Percentiles rank a stretch among this genome's conserved stretches.
Evolutionary conservation across 371 early-diverging fungal genomes (phyloP).

Genomic region (Syncephalastrum monosporum): DNA sequence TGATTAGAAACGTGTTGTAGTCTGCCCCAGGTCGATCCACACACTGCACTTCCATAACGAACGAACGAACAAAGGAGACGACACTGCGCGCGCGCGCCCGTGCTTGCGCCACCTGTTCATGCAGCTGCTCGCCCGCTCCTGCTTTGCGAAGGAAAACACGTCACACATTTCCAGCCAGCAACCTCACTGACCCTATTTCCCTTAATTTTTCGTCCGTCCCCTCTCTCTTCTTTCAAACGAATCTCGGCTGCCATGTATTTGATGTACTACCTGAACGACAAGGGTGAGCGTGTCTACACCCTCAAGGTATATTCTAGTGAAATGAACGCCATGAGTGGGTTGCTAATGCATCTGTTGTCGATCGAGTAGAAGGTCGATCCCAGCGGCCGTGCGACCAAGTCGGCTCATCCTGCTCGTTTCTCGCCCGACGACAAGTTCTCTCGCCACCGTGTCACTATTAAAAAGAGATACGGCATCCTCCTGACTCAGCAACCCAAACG

Average conservation of each 20-base stretch:
- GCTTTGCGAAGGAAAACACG: too few relatives aligned
- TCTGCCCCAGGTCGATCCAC: slow-evolving; percentile 24
- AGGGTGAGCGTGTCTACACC: slow-evolving; percentile 95
- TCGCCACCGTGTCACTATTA: slow-evolving; percentile 96
- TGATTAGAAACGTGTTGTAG: slow-evolving; percentile 37
- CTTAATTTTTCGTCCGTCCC: not conserved
- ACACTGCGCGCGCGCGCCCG: too few relatives aligned
- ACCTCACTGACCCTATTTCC: too few relatives aligned
- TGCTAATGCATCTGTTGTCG: not conserved
- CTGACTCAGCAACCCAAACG: slow-evolving; percentile 70
- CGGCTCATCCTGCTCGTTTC: slow-evolving; percentile 97
- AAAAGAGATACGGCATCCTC: slow-evolving; percentile 91
- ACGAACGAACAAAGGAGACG: too few relatives aligned
- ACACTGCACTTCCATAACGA: slow-evolving; percentile 23
- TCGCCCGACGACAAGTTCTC: slow-evolving; percentile 99
- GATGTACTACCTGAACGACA: slow-evolving; percentile 83
- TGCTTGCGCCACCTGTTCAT: too few relatives aligned
- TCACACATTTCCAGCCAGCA: too few relatives aligned
- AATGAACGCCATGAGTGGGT: not conserved
- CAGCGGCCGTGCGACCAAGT: slow-evolving; percentile 82
- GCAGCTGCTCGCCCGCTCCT: too few relatives aligned
- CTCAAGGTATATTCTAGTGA: slow-evolving; percentile 72
- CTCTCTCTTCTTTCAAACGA: not conserved
- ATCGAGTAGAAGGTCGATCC: slow-evolving; percentile 75
- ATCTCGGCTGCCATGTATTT: slow-evolving; percentile 79